These are phyloP conservation scores for Nakaseomyces kungkrabaensis DNA, from an alignment of 1,139 yeast species.

Conservation along the genomic window DNA sequence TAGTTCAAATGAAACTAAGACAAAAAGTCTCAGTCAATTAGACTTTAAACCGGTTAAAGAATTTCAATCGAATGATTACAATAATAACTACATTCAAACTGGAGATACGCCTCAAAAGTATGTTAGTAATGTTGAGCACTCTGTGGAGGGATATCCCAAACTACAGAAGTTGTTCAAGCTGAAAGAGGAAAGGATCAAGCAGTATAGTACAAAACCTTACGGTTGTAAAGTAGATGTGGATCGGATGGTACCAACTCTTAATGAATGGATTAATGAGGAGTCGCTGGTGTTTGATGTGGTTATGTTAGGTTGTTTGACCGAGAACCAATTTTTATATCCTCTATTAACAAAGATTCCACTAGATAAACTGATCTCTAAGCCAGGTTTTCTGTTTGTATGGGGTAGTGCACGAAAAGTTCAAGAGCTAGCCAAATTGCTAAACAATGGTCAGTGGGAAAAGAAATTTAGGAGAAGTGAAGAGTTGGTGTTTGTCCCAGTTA, in stretches of 20 bases:
- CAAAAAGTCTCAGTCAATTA: constrained; percentile 12
- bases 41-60: constrained; percentile 19
- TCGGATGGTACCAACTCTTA: constrained; percentile 46
- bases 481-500: constrained; percentile 56
- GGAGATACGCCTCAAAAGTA: constrained; percentile 51
- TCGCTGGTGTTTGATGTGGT: constrained; percentile 73
- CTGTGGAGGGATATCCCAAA: constrained; percentile 80
- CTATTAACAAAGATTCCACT: constrained; percentile 57
- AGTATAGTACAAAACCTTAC: constrained; percentile 51
- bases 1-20: neutral
- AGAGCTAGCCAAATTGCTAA: constrained; percentile 49
- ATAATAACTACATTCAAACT: constrained; percentile 56
- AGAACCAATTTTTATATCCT: constrained; percentile 56
- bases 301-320: constrained; percentile 80
- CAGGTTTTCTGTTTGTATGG: constrained; percentile 84
- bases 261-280: constrained; percentile 48
- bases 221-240: constrained; percentile 50
- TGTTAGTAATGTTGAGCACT: constrained; percentile 54
- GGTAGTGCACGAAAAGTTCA: constrained; percentile 63
- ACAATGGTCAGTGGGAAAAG: constrained; percentile 50
- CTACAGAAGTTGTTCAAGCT: constrained; percentile 55
- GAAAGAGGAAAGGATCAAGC: constrained; percentile 41
- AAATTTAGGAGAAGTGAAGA: constrained; percentile 87
- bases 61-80: constrained; percentile 47
- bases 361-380: constrained; percentile 64